Evolutionary conservation across 345 rosid species (phyloP).

Genomic region (Citrus reticulata): DNA sequence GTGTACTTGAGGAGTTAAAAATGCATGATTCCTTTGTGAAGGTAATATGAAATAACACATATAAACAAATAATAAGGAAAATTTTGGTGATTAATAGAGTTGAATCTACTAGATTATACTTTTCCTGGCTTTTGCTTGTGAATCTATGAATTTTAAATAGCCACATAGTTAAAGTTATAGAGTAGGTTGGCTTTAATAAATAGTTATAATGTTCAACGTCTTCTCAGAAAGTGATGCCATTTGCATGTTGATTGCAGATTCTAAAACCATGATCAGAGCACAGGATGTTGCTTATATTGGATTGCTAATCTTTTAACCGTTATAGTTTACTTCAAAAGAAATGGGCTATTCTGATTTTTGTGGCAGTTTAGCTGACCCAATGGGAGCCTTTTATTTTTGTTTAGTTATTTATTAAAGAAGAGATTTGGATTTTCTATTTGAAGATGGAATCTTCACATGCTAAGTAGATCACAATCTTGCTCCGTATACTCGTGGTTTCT

Average conservation of each 20-base stretch:
- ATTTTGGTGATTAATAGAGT: neutral
- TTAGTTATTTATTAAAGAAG: neutral
- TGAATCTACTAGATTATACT: neutral
- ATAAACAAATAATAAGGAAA: neutral
- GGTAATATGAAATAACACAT: conserved; percentile 29
- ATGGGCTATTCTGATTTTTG: neutral
- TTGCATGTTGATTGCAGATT: conserved; percentile 8
- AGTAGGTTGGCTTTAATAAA: neutral
- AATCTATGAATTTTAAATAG: neutral
- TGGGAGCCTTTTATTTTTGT: neutral
- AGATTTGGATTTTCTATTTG: neutral
- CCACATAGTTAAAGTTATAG: neutral
- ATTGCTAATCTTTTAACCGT: neutral
- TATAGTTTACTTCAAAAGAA: neutral
- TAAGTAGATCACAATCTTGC: neutral
- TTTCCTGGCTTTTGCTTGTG: neutral
- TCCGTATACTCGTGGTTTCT: neutral
- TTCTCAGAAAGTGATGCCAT: neutral
- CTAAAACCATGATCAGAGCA: conserved; percentile 4
- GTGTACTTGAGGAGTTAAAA: conserved; percentile 67
- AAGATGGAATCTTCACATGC: neutral
- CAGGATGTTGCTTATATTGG: conserved; percentile 2
- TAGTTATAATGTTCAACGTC: neutral
- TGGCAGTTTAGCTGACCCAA: conserved; percentile 3
- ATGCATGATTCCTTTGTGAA: conserved; percentile 69